Evolutionary conservation across 495 filamentous ascomycete genomes (phyloP).

Genomic region (Penicillium subrubescens): DNA sequence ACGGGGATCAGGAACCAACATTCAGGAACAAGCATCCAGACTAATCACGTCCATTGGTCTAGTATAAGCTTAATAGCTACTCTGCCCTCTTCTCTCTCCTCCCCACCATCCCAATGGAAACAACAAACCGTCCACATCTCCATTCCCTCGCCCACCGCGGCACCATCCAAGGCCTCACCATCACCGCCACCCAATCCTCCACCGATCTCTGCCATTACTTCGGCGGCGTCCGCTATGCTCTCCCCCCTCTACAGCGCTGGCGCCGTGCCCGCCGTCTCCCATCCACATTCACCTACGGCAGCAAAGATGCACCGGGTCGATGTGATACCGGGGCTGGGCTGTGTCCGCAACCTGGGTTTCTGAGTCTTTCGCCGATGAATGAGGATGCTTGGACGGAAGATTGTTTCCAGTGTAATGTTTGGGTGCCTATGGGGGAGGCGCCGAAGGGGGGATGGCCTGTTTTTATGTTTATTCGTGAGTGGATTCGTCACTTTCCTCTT

Average conservation of each 20-base stretch:
- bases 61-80: neutral
- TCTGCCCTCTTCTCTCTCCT: neutral
- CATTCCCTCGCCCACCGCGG: constrained; percentile 38
- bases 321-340: constrained; percentile 34
- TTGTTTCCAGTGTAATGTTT: constrained; percentile 50
- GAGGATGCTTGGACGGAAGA: constrained; percentile 39
- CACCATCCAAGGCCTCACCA: constrained; percentile 39
- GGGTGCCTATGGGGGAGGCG: constrained; percentile 38
- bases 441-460: constrained; percentile 48
- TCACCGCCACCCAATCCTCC: constrained; percentile 19
- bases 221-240: constrained; percentile 47
- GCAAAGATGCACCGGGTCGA: constrained; percentile 27
- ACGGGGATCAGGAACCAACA: neutral
- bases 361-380: constrained; percentile 19
- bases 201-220: constrained; percentile 44
- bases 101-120: constrained; percentile 24
- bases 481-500: neutral
- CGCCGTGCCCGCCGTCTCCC: constrained; percentile 37
- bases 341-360: constrained; percentile 42
- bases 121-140: constrained; percentile 26
- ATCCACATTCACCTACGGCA: constrained; percentile 39
- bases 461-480: constrained; percentile 47
- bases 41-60: neutral
- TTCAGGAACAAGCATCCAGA: neutral
- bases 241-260: constrained; percentile 41